A percentile compares a stretch with the other conserved stretches of the same genome.
These are phyloP conservation scores for Magnolia sinica DNA, from an alignment of 164 flowering plant species.

Conservation along the genomic window DNA sequence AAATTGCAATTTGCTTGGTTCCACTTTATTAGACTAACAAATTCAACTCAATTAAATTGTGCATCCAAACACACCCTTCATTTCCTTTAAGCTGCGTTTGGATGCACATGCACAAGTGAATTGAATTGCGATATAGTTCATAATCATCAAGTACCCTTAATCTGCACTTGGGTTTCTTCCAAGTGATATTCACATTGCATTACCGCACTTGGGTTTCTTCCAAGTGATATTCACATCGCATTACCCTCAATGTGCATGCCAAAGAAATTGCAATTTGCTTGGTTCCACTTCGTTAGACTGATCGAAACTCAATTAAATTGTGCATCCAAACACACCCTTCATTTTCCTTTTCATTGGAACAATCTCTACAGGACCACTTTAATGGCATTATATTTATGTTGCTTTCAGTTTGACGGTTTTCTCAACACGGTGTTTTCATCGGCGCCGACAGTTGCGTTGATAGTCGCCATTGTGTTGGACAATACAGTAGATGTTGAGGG, in stretches of 20 bases:
- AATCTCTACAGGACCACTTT: not conserved
- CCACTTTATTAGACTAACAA: not conserved
- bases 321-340: not conserved
- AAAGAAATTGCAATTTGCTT: not conserved
- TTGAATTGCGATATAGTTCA: not conserved
- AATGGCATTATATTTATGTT: not conserved
- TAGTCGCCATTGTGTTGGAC: conserved; percentile 23
- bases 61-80: not conserved
- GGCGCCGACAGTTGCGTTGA: conserved; percentile 18
- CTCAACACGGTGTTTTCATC: conserved; percentile 24
- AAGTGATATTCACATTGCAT: too few relatives aligned
- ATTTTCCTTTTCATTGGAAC: not conserved
- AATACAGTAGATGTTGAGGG: conserved; percentile 14
- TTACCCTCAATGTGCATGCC: too few relatives aligned
- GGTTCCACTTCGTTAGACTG: not conserved
- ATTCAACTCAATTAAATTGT: not conserved
- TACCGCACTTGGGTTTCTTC: not conserved
- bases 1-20: not conserved
- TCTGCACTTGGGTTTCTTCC: too few relatives aligned
- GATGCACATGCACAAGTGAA: not conserved
- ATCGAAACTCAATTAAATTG: not conserved
- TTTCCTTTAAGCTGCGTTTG: not conserved
- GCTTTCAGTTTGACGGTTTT: conserved; percentile 21
- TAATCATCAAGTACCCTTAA: too few relatives aligned
- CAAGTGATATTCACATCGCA: too few relatives aligned